These are phyloP conservation scores for Gonapodya sp. DNA, from an alignment of 192 early-diverging fungal species.

Conservation along the genomic window DNA sequence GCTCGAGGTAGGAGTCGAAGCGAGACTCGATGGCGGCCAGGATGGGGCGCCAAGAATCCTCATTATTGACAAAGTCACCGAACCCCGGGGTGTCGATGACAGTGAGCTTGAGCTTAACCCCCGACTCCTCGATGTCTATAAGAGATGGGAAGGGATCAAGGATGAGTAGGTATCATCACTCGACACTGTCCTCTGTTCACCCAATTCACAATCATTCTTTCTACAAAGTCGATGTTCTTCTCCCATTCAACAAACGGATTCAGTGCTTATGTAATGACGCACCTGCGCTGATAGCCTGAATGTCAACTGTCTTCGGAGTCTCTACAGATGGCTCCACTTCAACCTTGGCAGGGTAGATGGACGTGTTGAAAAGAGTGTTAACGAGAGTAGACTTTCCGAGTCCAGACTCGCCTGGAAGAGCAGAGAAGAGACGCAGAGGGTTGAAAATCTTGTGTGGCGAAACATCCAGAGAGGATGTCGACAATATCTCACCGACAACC, in stretches of 20 bases:
- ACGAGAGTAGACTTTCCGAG: slow-evolving; percentile 97
- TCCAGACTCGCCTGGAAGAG: slow-evolving; percentile 80
- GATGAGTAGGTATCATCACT: too few species aligned
- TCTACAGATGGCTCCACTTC: slow-evolving; percentile 57
- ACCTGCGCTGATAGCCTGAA: slow-evolving; percentile 97
- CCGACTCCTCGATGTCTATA: slow-evolving; percentile 87
- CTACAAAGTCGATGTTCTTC: too few species aligned
- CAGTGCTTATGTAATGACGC: slow-evolving; percentile 14
- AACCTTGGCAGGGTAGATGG: slow-evolving; percentile 84
- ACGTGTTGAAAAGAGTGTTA: slow-evolving; percentile 96
- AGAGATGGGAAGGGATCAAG: too few species aligned
- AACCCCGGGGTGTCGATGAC: slow-evolving; percentile 89
- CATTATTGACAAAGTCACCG: slow-evolving; percentile 85
- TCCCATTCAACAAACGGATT: too few species aligned
- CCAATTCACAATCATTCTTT: too few species aligned
- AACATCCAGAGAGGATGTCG: not conserved
- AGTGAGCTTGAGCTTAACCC: slow-evolving; percentile 91
- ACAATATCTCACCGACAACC: slow-evolving; percentile 66
- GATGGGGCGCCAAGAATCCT: slow-evolving; percentile 95
- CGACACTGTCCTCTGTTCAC: too few species aligned
- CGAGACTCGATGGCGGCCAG: slow-evolving; percentile 97
- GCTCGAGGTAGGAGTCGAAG: slow-evolving; percentile 86
- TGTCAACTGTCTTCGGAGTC: slow-evolving; percentile 93
- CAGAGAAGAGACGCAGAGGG: not conserved
- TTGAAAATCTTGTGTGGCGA: not conserved